Evolutionary conservation across 257 asterid genomes (phyloP).

Genomic region (Solanum clarkiae): DNA sequence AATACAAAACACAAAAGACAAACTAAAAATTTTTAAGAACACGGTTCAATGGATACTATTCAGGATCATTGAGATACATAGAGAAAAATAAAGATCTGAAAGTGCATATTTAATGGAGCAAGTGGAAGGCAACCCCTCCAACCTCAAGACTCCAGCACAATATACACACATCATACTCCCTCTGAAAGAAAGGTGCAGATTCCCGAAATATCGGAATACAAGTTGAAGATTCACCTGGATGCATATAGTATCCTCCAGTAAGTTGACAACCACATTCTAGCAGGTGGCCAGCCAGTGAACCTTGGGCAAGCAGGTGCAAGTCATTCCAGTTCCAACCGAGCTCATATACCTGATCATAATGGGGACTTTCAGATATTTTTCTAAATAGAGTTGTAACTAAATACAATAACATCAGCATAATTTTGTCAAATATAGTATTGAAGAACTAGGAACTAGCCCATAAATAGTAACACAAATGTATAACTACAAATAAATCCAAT

Average conservation of each 20-base stretch:
- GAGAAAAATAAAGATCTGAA: neutral
- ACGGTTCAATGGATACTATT: neutral
- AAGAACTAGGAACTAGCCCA: neutral
- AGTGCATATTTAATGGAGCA: neutral
- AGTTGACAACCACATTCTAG: slow-evolving; percentile 99
- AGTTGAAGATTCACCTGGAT: slow-evolving; percentile 54
- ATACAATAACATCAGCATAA: neutral
- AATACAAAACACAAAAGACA: neutral
- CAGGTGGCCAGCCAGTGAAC: slow-evolving; percentile 88
- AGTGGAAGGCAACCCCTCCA: neutral
- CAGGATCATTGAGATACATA: neutral
- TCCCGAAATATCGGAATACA: neutral
- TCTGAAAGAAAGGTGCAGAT: neutral
- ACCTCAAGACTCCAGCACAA: neutral
- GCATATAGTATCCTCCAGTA: slow-evolving; percentile 96
- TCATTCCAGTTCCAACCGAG: slow-evolving; percentile 99
- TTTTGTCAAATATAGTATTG: neutral
- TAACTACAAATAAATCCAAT: neutral
- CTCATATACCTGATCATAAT: slow-evolving; percentile 59
- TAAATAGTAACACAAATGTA: neutral
- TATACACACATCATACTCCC: neutral
- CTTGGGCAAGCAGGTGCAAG: slow-evolving; percentile 72
- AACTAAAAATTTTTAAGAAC: neutral
- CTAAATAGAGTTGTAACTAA: neutral
- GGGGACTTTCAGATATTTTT: neutral